phyloP scores from a whole-genome alignment of 176 grass and related monocot species.

The Aegilops umbellulata region DNA sequence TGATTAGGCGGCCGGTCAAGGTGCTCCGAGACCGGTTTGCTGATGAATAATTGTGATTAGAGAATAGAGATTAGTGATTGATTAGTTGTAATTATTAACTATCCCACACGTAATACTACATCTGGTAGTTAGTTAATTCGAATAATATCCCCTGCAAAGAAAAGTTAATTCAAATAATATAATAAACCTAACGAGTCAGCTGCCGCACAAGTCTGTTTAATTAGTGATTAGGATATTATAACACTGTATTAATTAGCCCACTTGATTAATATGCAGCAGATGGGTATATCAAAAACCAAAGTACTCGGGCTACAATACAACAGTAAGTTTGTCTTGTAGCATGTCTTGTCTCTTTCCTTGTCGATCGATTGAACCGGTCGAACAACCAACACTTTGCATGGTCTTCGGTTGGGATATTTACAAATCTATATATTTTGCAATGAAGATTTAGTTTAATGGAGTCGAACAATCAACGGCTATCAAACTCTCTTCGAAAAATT shows the following conservation, averaged over 20 bases:
- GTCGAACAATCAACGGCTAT: too few relatives aligned
- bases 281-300: not conserved
- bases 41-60: not conserved
- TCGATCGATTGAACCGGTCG: not conserved
- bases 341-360: not conserved
- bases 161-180: too few relatives aligned
- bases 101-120: not conserved
- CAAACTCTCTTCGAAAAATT: too few relatives aligned
- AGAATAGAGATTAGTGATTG: not conserved
- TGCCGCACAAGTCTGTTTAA: not conserved
- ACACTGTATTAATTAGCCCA: not conserved
- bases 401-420: too few relatives aligned
- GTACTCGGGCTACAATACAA: not conserved
- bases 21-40: not conserved
- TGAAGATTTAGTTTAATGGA: too few relatives aligned
- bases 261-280: not conserved
- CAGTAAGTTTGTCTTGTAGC: not conserved
- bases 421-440: too few relatives aligned
- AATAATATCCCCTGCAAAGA: too few relatives aligned
- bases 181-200: not conserved
- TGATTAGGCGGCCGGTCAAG: not conserved
- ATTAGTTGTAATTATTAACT: not conserved
- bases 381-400: too few relatives aligned
- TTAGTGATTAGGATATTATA: conserved; percentile 1
- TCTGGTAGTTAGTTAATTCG: not conserved